These are phyloP conservation scores for Aspergillus quadricinctus DNA, from an alignment of 2,329 filamentous ascomycete genomes.

Conservation along the genomic window DNA sequence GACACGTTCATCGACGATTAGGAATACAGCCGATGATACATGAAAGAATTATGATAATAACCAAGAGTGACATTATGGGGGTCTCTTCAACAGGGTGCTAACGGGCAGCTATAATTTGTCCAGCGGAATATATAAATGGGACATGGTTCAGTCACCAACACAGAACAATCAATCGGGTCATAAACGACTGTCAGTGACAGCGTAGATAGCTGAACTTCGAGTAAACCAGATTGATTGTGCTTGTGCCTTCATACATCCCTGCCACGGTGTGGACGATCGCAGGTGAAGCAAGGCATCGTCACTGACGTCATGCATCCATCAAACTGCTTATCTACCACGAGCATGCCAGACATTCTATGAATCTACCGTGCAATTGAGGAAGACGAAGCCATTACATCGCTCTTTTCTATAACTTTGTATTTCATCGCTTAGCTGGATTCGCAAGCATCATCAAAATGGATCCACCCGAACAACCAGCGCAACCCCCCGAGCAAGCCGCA, in stretches of 20 bases:
- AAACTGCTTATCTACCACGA: background rate
- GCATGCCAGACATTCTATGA: background rate
- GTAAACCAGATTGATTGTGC: background rate
- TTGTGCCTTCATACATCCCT: background rate
- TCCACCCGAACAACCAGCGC: slow-evolving; percentile 17
- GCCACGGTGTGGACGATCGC: background rate
- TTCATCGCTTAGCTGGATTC: background rate
- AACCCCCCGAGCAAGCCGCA: slow-evolving; percentile 33
- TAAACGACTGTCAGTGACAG: background rate
- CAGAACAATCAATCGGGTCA: background rate
- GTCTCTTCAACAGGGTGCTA: too few species aligned
- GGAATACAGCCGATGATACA: too few species aligned
- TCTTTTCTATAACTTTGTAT: background rate
- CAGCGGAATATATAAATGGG: background rate
- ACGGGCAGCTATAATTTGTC: background rate
- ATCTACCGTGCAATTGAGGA: background rate
- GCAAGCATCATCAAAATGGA: slow-evolving; percentile 15
- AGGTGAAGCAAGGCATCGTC: background rate
- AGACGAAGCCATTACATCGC: background rate
- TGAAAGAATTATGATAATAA: too few species aligned
- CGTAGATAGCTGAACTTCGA: background rate
- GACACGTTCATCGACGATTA: too few species aligned
- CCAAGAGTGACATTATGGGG: too few species aligned
- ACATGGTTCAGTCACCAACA: background rate
- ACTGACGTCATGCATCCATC: slow-evolving; percentile 22